Conservation (phyloP, 2,329 filamentous ascomycete genomes). For the Macroventuria anomochaeta region DNA sequence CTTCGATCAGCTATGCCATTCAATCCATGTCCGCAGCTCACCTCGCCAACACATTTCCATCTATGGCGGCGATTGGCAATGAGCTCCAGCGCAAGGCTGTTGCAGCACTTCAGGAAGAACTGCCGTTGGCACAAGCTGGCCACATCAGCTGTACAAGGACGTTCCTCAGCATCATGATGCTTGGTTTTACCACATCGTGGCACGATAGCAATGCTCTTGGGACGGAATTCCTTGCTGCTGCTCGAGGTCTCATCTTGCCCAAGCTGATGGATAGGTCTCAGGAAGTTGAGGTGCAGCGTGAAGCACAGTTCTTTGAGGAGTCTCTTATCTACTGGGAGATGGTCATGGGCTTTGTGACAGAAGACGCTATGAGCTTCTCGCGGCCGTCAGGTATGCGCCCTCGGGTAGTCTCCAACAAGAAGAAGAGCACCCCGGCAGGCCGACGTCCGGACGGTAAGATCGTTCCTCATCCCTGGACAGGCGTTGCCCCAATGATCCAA, state of each 20-base stretch:
- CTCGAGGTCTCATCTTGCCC: slow-evolving; percentile 52
- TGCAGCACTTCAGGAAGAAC: slow-evolving; percentile 58
- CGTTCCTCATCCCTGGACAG: slow-evolving; percentile 59
- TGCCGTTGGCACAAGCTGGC: slow-evolving; percentile 52
- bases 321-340: slow-evolving; percentile 66
- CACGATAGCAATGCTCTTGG: slow-evolving; percentile 64
- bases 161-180: slow-evolving; percentile 63
- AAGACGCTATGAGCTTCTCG: slow-evolving; percentile 48
- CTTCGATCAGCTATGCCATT: slow-evolving; percentile 66
- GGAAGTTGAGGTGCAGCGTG: slow-evolving; percentile 41
- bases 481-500: slow-evolving; percentile 53
- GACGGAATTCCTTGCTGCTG: slow-evolving; percentile 59
- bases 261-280: slow-evolving; percentile 50
- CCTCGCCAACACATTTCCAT: slow-evolving; percentile 63
- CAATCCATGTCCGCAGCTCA: slow-evolving; percentile 70
- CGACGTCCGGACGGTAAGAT: slow-evolving; percentile 44
- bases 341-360: slow-evolving; percentile 62
- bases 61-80: slow-evolving; percentile 58
- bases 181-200: slow-evolving; percentile 67
- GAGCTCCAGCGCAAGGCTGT: slow-evolving; percentile 61
- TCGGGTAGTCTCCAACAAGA: slow-evolving; percentile 29
- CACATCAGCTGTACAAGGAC: slow-evolving; percentile 57
- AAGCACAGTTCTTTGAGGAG: slow-evolving; percentile 61
- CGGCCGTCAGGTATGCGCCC: slow-evolving; percentile 34
- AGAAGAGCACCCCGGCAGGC: slow-evolving; percentile 30